Evolutionary conservation across 805 yeast genomes (phyloP), one percentile per base, ranked within the genome.

Genomic region (Maudiozyma turicensis): DNA sequence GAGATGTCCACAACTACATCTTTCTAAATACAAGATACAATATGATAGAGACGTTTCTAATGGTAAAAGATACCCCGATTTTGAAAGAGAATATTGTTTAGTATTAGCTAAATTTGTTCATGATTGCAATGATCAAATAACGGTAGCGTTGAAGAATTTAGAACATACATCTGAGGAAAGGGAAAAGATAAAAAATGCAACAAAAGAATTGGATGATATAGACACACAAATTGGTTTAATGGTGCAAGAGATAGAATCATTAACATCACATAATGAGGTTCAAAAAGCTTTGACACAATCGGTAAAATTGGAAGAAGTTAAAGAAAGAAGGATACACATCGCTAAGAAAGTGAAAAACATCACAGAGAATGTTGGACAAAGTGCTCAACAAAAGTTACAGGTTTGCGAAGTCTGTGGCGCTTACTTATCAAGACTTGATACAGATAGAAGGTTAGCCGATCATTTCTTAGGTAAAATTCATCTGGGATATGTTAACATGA

Each of bases 391-490:
- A 59, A 86, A 87, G 63, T 71, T 90, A 43, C 96, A 89, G 64
- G 95, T 87, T 0, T 90, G 98, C 66, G 85, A 80, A 54, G 81
- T 80, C 1, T 90, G 98, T 67, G 96, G 95, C 0, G 95, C 95
- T 0, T 88, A 84, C 59, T 70, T 91, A 38, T 85, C 95, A 8
- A 72, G 91, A 52, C 69, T 89, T 49, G 98, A 90, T 64, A 86
- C 84, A 50, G 97, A 90, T 63, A 74, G 89, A 63, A 74, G 97
- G 56, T 71, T 90, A 53, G 95, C 91, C 1, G 96, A 86, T 57
- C 97, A 90, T 65, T 89, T 87, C 62, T 68, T 82, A 28, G 98
- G 98, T 1, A 88, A 87, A 58, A 78, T 86, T 51, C 97, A 90
- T 68, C 62, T 86, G 54, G 91, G 89, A 0, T 89, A 83, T 64